Percentiles rank a stretch among this genome's conserved stretches.
Evolutionary conservation across 2,329 filamentous ascomycete species (phyloP).

Genomic region (Trichoderma afroharzianum): DNA sequence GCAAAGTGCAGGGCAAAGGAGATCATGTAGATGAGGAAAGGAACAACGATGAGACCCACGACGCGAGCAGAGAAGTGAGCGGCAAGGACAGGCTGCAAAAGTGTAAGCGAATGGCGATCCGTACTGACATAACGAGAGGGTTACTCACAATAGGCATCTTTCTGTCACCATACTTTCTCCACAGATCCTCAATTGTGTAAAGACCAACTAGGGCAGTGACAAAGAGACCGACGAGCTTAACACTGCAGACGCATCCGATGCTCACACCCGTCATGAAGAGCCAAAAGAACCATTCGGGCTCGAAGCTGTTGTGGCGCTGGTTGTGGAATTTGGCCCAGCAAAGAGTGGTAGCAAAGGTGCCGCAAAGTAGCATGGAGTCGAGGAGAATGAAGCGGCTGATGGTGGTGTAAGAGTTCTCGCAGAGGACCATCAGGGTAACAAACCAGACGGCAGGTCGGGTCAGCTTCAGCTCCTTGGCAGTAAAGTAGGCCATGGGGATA

Average conservation of each 20-base stretch:
- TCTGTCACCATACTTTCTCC: conserved; percentile 94
- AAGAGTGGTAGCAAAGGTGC: conserved; percentile 94
- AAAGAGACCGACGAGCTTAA: conserved; percentile 97
- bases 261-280: conserved; percentile 88
- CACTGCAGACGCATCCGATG: conserved; percentile 96
- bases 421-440: conserved; percentile 93
- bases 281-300: conserved; percentile 91
- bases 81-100: conserved; percentile 56
- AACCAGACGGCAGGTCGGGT: conserved; percentile 88
- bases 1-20: conserved; percentile 94
- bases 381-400: conserved; percentile 98
- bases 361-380: conserved; percentile 97
- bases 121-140: not conserved
- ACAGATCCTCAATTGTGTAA: conserved; percentile 94
- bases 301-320: conserved; percentile 80
- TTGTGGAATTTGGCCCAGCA: conserved; percentile 98
- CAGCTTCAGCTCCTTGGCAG: conserved; percentile 85
- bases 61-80: conserved; percentile 78
- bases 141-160: conserved; percentile 76
- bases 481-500: conserved; percentile 92
- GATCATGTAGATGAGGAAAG: conserved; percentile 87
- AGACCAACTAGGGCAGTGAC: conserved; percentile 91
- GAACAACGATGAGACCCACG: conserved; percentile 82
- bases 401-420: conserved; percentile 98
- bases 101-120: not conserved